Percentiles rank a stretch among this genome's conserved stretches.
Evolutionary conservation across 1,139 yeast species (phyloP).

Genomic region (Candida smagusa): DNA sequence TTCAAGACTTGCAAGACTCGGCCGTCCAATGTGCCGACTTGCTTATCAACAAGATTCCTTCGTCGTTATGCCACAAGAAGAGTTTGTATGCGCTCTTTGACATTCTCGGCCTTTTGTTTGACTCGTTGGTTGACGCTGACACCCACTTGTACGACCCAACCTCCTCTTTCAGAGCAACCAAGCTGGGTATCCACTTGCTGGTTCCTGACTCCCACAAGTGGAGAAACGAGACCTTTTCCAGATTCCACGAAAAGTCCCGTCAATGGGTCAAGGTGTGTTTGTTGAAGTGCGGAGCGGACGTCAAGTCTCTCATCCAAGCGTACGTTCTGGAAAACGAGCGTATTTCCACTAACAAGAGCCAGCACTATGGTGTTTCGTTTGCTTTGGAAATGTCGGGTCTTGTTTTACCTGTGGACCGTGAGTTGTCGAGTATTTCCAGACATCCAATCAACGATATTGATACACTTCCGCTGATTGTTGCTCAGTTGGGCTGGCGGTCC

Average conservation of each 20-base stretch:
- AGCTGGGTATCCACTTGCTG: conserved; percentile 55
- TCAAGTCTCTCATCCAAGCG: conserved; percentile 72
- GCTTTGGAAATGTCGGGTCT: conserved; percentile 86
- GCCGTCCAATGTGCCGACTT: conserved; percentile 79
- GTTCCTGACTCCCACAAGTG: conserved; percentile 78
- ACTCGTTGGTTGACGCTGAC: conserved; percentile 84
- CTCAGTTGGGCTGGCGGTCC: conserved; percentile 77
- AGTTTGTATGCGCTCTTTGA: conserved; percentile 81
- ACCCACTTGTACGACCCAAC: conserved; percentile 82
- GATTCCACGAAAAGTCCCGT: conserved; percentile 57
- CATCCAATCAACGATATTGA: conserved; percentile 33
- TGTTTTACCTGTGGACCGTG: conserved; percentile 63
- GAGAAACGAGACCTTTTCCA: conserved; percentile 65
- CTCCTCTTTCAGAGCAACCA: conserved; percentile 60
- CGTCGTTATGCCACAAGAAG: conserved; percentile 70
- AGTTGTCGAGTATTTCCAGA: conserved; percentile 35
- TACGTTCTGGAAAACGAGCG: conserved; percentile 57
- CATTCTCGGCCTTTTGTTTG: conserved; percentile 70
- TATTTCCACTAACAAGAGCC: conserved; percentile 28
- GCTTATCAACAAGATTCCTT: conserved; percentile 68
- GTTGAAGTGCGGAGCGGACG: conserved; percentile 61
- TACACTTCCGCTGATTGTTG: conserved; percentile 68
- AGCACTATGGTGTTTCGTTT: conserved; percentile 81
- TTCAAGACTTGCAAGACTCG: conserved; percentile 70
- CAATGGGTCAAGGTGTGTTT: conserved; percentile 63